phyloP scores from a whole-genome alignment of 176 grass and related monocot genomes.

The Alopecurus myosuroides region DNA sequence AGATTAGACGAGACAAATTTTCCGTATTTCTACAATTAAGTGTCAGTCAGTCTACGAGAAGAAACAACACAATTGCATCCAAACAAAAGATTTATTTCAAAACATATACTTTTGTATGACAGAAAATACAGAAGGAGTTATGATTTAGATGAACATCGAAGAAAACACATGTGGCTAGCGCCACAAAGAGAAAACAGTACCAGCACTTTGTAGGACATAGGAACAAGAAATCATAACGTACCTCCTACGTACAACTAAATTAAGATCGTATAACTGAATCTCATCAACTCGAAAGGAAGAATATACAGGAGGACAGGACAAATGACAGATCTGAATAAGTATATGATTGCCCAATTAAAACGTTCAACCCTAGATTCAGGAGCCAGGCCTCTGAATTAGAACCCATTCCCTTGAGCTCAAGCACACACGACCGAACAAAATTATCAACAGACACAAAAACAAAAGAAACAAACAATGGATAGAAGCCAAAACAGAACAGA shows the following conservation, averaged over 20 bases:
- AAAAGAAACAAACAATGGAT: background rate
- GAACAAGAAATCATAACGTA: background rate
- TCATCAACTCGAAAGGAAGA: background rate
- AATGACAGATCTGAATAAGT: conserved; percentile 19
- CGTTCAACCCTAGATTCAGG: background rate
- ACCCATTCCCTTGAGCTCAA: background rate
- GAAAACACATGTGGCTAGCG: background rate
- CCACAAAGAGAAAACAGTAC: background rate
- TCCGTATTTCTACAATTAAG: background rate
- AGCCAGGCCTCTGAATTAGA: background rate
- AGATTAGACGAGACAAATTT: background rate
- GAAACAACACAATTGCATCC: background rate
- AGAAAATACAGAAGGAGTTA: background rate
- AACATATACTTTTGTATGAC: background rate
- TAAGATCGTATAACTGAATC: background rate
- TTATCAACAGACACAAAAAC: background rate
- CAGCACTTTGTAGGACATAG: background rate
- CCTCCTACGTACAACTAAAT: background rate
- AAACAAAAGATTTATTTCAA: background rate
- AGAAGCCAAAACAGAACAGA: background rate
- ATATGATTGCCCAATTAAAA: background rate
- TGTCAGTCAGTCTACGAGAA: background rate
- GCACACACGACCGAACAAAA: background rate
- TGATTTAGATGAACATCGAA: background rate
- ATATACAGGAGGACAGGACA: background rate